Percentiles rank a stretch among this genome's conserved stretches.
Evolutionary conservation across 2,329 filamentous ascomycete species (phyloP).

Genomic region (Cercospora beticola): DNA sequence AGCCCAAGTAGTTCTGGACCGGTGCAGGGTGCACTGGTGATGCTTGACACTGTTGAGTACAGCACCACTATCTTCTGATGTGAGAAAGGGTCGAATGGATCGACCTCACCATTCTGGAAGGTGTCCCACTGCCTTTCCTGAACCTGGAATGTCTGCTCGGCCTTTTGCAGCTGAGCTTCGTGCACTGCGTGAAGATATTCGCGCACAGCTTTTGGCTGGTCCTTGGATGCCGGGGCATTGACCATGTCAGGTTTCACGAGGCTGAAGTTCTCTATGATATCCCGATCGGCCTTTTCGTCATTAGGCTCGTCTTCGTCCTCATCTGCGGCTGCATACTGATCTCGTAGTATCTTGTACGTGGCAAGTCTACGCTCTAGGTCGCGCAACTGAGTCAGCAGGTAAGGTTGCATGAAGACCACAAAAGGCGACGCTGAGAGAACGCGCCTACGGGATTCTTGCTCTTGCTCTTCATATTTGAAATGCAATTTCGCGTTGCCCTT

Average conservation of each 20-base stretch:
- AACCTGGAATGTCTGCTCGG: slow-evolving; percentile 86
- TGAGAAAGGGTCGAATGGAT: slow-evolving; percentile 89
- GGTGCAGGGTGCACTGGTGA: slow-evolving; percentile 87
- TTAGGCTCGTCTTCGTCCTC: slow-evolving; percentile 41
- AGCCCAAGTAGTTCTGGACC: slow-evolving; percentile 89
- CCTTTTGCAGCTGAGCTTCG: slow-evolving; percentile 95
- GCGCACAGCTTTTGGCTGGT: slow-evolving; percentile 84
- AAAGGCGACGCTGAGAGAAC: slow-evolving; percentile 94
- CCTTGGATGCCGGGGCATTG: slow-evolving; percentile 76
- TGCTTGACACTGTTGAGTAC: slow-evolving; percentile 90
- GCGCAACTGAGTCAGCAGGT: slow-evolving; percentile 85
- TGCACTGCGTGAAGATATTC: slow-evolving; percentile 94
- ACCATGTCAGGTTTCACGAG: slow-evolving; percentile 96
- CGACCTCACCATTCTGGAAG: slow-evolving; percentile 82
- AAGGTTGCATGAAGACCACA: slow-evolving; percentile 91
- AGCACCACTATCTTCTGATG: slow-evolving; percentile 96
- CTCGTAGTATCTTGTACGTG: slow-evolving; percentile 77
- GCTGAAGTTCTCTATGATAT: slow-evolving; percentile 63
- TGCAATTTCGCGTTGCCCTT: slow-evolving; percentile 15
- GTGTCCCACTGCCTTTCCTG: slow-evolving; percentile 96
- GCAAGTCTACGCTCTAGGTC: slow-evolving; percentile 84
- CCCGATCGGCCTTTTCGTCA: slow-evolving; percentile 34
- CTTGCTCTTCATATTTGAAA: slow-evolving; percentile 94
- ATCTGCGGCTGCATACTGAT: slow-evolving; percentile 58
- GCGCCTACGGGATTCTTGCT: slow-evolving; percentile 88